Evolutionary conservation across 2,329 filamentous ascomycete species (phyloP).

Genomic region (Fusarium sp.): DNA sequence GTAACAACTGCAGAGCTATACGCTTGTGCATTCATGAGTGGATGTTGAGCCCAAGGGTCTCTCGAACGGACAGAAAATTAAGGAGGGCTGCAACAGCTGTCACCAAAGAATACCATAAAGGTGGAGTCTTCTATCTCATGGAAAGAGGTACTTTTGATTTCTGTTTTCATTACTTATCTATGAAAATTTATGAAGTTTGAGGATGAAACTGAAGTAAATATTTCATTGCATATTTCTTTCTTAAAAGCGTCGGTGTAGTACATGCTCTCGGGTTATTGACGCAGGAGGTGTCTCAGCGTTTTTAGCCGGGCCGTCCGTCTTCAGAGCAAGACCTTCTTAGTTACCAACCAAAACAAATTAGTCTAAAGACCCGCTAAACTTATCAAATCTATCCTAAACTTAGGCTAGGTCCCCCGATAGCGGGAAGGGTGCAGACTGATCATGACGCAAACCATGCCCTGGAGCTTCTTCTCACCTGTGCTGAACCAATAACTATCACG

Average conservation of each 20-base stretch:
- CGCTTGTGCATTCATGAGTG: neutral
- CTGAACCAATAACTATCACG: slow-evolving; percentile 19
- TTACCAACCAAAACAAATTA: neutral
- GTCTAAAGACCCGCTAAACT: neutral
- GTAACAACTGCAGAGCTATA: neutral
- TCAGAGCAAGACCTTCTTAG: neutral
- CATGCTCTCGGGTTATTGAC: neutral
- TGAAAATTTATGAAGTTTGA: neutral
- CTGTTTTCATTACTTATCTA: neutral
- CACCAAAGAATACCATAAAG: neutral
- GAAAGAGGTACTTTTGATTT: neutral
- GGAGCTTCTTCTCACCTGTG: slow-evolving; percentile 1
- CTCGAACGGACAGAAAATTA: neutral
- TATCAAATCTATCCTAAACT: neutral
- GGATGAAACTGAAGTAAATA: neutral
- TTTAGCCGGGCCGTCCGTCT: neutral
- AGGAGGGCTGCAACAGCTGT: neutral
- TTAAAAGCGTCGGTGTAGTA: neutral
- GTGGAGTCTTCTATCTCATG: neutral
- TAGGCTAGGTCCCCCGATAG: neutral
- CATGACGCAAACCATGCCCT: slow-evolving; percentile 34
- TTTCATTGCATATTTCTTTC: neutral
- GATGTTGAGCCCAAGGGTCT: neutral
- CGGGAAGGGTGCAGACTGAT: neutral
- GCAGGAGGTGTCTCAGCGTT: neutral